A percentile compares a stretch with the other conserved stretches of the same genome.
Conservation (phyloP, 2,329 filamentous ascomycete species). For the Tolypocladium nubicola region DNA sequence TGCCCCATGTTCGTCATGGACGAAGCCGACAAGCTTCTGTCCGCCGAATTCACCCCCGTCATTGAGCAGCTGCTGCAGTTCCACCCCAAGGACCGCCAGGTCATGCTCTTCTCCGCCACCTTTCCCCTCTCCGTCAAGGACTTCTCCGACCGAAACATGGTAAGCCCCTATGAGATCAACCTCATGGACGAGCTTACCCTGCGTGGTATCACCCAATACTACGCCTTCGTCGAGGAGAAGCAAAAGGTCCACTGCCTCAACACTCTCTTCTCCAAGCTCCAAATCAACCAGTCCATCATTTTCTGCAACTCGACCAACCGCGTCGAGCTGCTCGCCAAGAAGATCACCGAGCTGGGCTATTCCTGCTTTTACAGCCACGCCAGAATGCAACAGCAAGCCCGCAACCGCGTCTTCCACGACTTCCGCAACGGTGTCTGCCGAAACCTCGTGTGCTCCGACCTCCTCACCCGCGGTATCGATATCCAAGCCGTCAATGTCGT, state of each 20-base stretch:
- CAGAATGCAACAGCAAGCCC: slow-evolving; percentile 92
- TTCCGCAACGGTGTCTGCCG: slow-evolving; percentile 97
- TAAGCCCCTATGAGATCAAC: slow-evolving; percentile 94
- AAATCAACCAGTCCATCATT: slow-evolving; percentile 99
- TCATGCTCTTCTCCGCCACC: slow-evolving; percentile 98
- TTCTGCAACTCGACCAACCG: slow-evolving; percentile 99
- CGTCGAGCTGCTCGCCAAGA: slow-evolving; percentile 94
- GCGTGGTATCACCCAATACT: slow-evolving; percentile 97
- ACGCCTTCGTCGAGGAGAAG: slow-evolving; percentile 98
- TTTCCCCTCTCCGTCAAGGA: slow-evolving; percentile 96
- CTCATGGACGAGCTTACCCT: slow-evolving; percentile 98
- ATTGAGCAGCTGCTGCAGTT: slow-evolving; percentile 94
- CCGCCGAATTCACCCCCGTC: slow-evolving; percentile 90
- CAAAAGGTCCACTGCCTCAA: slow-evolving; percentile 99
- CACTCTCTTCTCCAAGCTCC: slow-evolving; percentile 95
- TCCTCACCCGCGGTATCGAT: slow-evolving; percentile 96
- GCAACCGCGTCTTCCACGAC: slow-evolving; percentile 98
- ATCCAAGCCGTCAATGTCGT: slow-evolving; percentile 99
- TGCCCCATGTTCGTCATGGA: slow-evolving; percentile 99
- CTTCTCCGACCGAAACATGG: slow-evolving; percentile 98
- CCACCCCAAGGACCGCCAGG: slow-evolving; percentile 93
- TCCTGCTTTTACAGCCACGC: slow-evolving; percentile 99
- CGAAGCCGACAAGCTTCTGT: slow-evolving; percentile 95
- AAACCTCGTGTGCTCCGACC: slow-evolving; percentile 94
- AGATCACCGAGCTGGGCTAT: slow-evolving; percentile 97